Evolutionary conservation across 2,329 filamentous ascomycete genomes (phyloP).

Genomic region (Hirsutella thompsonii): DNA sequence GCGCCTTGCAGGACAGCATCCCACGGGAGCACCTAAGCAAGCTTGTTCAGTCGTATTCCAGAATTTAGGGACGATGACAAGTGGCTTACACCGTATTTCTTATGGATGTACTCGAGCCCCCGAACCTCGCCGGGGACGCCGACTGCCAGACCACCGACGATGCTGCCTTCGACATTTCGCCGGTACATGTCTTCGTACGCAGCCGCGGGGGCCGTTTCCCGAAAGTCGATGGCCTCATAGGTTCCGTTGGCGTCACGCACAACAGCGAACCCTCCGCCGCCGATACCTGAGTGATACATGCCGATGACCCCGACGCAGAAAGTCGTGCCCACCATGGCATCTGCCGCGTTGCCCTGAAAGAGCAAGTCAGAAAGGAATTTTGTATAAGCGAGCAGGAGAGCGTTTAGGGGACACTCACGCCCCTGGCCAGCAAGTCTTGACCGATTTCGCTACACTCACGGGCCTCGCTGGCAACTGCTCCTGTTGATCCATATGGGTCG

Average conservation of each 20-base stretch:
- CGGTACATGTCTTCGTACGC: slow-evolving; percentile 78
- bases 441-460: slow-evolving; percentile 58
- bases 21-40: slow-evolving; percentile 46
- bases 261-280: slow-evolving; percentile 83
- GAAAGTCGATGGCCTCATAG: slow-evolving; percentile 81
- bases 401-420: slow-evolving; percentile 23
- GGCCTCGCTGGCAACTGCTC: slow-evolving; percentile 61
- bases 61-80: not conserved
- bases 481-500: slow-evolving; percentile 17
- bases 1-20: slow-evolving; percentile 60
- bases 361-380: not conserved
- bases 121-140: slow-evolving; percentile 64
- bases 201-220: slow-evolving; percentile 74
- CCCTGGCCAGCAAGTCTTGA: slow-evolving; percentile 41
- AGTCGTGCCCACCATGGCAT: slow-evolving; percentile 61
- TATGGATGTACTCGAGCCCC: slow-evolving; percentile 68
- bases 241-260: slow-evolving; percentile 59
- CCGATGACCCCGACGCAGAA: slow-evolving; percentile 65
- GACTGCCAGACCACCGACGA: slow-evolving; percentile 59
- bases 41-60: not conserved
- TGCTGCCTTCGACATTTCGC: slow-evolving; percentile 52
- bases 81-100: slow-evolving; percentile 47
- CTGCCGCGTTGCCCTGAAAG: slow-evolving; percentile 56
- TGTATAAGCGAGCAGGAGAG: not conserved
- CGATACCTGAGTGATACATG: slow-evolving; percentile 74